Evolutionary conservation across 495 filamentous ascomycete genomes (phyloP).

Genomic region (Clavariopsis aquatica): DNA sequence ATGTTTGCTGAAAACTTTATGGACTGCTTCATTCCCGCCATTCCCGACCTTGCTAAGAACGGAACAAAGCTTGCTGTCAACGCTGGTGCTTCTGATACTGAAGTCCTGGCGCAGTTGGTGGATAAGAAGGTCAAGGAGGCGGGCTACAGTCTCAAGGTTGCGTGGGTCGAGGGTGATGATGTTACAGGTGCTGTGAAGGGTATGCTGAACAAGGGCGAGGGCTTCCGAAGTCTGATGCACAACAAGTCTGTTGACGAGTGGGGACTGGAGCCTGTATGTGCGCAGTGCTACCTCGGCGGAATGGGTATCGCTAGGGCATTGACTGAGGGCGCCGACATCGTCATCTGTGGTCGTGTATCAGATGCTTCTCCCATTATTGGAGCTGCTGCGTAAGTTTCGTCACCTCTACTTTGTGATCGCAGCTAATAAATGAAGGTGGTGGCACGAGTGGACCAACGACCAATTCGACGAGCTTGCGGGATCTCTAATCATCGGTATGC

Average conservation of each 20-base stretch:
- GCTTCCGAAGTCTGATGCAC: constrained; percentile 39
- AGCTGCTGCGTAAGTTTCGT: constrained; percentile 29
- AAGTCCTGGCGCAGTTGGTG: constrained; percentile 37
- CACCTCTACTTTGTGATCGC: not conserved
- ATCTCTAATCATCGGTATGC: constrained; percentile 30
- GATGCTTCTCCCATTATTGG: constrained; percentile 38
- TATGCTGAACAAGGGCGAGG: constrained; percentile 38
- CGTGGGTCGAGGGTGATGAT: constrained; percentile 43
- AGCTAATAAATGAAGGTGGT: constrained; percentile 19
- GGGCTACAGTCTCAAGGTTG: constrained; percentile 37
- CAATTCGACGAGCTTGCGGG: constrained; percentile 36
- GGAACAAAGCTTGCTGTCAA: constrained; percentile 42
- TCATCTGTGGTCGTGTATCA: constrained; percentile 33
- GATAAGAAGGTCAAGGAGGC: constrained; percentile 32
- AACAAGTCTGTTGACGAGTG: constrained; percentile 30
- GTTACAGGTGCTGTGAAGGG: constrained; percentile 35
- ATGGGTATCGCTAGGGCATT: constrained; percentile 32
- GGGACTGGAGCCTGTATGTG: constrained; percentile 34
- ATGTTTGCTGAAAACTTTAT: constrained; percentile 39
- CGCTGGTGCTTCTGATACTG: constrained; percentile 40
- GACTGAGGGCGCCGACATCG: constrained; percentile 34
- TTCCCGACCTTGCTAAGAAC: constrained; percentile 29
- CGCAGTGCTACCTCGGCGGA: constrained; percentile 35
- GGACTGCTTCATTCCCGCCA: constrained; percentile 39
- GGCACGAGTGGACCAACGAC: constrained; percentile 34